Evolutionary conservation across 345 rosid genomes (phyloP), one percentile per base, ranked within the genome.

Genomic region (Carallia pectinifolia): DNA sequence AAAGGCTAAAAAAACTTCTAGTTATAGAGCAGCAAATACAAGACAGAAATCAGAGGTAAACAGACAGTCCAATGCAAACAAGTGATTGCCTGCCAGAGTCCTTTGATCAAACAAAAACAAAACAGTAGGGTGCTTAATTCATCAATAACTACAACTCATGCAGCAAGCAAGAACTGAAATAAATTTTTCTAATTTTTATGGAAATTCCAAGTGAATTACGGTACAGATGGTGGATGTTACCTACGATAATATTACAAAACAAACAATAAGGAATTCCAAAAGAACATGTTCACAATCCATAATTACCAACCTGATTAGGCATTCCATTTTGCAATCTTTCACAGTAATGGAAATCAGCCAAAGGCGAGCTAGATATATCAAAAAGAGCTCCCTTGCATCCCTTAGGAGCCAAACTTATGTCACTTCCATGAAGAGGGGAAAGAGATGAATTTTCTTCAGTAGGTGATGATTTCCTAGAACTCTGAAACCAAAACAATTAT

Each of bases 311-410:
- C 99, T 87, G 85, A 75, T 48, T 66, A 37, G 85, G 65, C 52
- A 70, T 76, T 67, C 82, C 83, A 39, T 88, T 87, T 66, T 79
- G 85, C 68, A 82, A 72, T 79, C 92, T 87, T 85, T 95, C 98
- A 65, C 63, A 75, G 58, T 74, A 67, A 73, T 95, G 99, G 81
- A 92, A 95, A 86, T 78, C 85, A 66, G 88, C 82, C 81, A 92
- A 63, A 62, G 97, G 97, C 50, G 96, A 88, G 75, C 79, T 66
- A 50, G 80, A 83, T 19, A 82, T 71, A 75, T 90, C 88, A 38
- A 84, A 82, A 62, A 84, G 81, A 68, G 77, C 72, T 70, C 74
- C 83, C 54, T 70, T 72, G 33, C 69, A 66, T 48, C 78, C 87
- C 65, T 71, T 83, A 72, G 82, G 73, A 81, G 80, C 70, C 79